Evolutionary conservation across 805 yeast species (phyloP).

Genomic region (Candida krabiensis): DNA sequence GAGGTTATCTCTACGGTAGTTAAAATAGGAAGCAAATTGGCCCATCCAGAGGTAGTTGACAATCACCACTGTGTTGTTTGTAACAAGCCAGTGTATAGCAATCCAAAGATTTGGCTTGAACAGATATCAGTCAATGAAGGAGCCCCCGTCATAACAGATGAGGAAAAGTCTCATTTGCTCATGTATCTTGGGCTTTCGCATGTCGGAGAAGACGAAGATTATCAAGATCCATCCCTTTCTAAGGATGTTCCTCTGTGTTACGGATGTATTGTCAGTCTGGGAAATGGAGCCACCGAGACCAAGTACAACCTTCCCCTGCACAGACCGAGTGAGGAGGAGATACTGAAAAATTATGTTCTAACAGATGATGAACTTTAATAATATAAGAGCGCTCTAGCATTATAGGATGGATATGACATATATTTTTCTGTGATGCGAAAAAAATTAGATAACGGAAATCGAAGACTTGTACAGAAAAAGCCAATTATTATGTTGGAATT

Average conservation of each 20-base stretch:
- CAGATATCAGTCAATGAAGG: conserved; percentile 63
- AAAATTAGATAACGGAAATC: conserved; percentile 1
- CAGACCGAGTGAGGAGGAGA: conserved; percentile 26
- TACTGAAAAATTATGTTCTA: conserved; percentile 29
- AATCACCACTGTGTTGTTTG: conserved; percentile 55
- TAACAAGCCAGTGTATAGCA: conserved; percentile 48
- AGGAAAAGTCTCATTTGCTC: conserved; percentile 37
- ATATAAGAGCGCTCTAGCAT: neutral
- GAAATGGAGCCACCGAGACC: conserved; percentile 37
- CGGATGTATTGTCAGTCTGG: conserved; percentile 70
- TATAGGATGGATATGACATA: conserved; percentile 2
- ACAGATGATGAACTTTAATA: conserved; percentile 22
- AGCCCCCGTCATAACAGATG: conserved; percentile 45
- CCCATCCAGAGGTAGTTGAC: conserved; percentile 38
- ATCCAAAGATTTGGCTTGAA: conserved; percentile 66
- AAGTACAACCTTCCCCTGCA: conserved; percentile 32
- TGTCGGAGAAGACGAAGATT: neutral
- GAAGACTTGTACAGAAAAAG: too few relatives aligned
- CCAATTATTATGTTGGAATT: too few relatives aligned
- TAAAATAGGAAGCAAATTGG: conserved; percentile 79
- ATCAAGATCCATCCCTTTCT: neutral
- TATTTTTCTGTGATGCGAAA: neutral
- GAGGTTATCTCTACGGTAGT: conserved; percentile 92
- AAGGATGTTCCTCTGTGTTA: conserved; percentile 55
- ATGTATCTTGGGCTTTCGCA: conserved; percentile 19